phyloP scores from a whole-genome alignment of 768 basidiomycete species.

The Infundibulicybe gibba region DNA sequence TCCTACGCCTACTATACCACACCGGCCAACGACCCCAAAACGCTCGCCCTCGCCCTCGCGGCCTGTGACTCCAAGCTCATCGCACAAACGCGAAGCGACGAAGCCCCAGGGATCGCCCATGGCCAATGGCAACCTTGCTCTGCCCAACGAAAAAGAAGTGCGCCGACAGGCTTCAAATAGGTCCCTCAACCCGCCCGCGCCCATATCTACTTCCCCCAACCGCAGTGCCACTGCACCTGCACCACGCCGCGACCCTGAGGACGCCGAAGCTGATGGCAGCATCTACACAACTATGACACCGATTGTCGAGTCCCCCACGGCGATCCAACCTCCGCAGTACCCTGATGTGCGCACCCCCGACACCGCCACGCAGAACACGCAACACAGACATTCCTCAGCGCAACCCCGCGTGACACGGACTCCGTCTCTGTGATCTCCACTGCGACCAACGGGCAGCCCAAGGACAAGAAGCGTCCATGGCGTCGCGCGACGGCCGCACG shows the following conservation, averaged over 20 bases:
- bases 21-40: slow-evolving; percentile 8
- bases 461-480: slow-evolving; percentile 41
- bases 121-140: slow-evolving; percentile 15
- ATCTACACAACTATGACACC: slow-evolving; percentile 16
- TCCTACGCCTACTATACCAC: slow-evolving; percentile 2
- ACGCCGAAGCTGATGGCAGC: slow-evolving; percentile 4
- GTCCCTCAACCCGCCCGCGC: slow-evolving; percentile 26
- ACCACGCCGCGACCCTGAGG: slow-evolving; percentile 10
- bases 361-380: slow-evolving; percentile 9
- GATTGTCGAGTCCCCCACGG: slow-evolving; percentile 45
- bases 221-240: slow-evolving; percentile 13
- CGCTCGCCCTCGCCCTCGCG: slow-evolving; percentile 10
- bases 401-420: slow-evolving; percentile 18
- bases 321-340: slow-evolving; percentile 28
- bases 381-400: no score
- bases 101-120: slow-evolving; percentile 8
- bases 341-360: slow-evolving; percentile 10
- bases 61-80: slow-evolving; percentile 13
- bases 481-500: slow-evolving; percentile 31
- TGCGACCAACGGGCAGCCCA: slow-evolving; percentile 18
- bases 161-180: slow-evolving; percentile 32
- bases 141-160: slow-evolving; percentile 16
- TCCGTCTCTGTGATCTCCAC: slow-evolving; percentile 18
- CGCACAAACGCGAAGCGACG: no score
- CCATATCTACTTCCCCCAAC: slow-evolving; percentile 10